These are phyloP conservation scores for Scleroderma citrinum DNA, from an alignment of 768 basidiomycete species.

Conservation along the genomic window DNA sequence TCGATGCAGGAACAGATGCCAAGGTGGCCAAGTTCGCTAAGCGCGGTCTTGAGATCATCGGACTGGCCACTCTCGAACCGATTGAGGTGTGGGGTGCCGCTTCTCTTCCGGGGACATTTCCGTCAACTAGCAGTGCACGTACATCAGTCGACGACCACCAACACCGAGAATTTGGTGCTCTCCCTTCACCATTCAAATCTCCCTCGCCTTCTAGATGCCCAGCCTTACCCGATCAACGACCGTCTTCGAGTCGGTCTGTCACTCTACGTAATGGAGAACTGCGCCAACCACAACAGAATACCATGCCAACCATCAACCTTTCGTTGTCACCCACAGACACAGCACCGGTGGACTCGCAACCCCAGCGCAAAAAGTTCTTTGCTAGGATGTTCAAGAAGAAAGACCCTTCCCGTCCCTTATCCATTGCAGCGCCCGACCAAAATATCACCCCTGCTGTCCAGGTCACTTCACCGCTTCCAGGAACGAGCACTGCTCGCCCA, in stretches of 20 bases:
- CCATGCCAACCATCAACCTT: conserved; percentile 11
- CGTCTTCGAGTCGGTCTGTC: conserved; percentile 2
- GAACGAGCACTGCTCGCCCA: neutral
- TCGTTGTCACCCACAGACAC: conserved; percentile 10
- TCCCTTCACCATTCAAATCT: neutral
- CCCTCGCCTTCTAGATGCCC: conserved; percentile 6
- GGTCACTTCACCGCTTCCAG: neutral
- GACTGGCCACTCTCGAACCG: conserved; percentile 73
- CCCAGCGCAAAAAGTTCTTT: conserved; percentile 49
- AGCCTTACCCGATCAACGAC: conserved; percentile 5
- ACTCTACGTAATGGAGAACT: neutral
- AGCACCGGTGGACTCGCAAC: conserved; percentile 8
- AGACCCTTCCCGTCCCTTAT: conserved; percentile 13
- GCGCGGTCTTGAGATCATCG: conserved; percentile 71
- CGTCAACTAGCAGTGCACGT: conserved; percentile 16
- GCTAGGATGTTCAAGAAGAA: conserved; percentile 68
- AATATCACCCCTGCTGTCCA: conserved; percentile 7
- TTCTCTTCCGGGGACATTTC: conserved; percentile 8
- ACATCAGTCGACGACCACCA: conserved; percentile 24
- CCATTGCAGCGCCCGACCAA: conserved; percentile 22
- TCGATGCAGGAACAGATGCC: conserved; percentile 85
- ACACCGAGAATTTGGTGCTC: conserved; percentile 15
- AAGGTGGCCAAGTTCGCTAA: conserved; percentile 75
- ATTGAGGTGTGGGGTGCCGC: conserved; percentile 57
- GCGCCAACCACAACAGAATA: neutral